Evolutionary conservation across 164 flowering plant species (phyloP), one percentile per base, ranked within the genome.

Genomic region (Chimonanthus salicifolius): DNA sequence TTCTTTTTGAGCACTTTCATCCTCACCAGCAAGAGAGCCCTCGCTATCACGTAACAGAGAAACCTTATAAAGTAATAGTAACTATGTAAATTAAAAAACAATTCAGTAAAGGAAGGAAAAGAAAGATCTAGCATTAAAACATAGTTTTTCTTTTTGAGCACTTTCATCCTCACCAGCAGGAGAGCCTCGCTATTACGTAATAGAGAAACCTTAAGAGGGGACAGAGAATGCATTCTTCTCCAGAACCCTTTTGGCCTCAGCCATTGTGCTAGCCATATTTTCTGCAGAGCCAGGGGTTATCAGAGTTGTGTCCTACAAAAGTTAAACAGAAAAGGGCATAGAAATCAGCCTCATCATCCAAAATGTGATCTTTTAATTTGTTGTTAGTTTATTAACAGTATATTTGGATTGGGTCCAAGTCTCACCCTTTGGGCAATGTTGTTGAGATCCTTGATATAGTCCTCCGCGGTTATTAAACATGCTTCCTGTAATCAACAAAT

Each of bases 341-440:
- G 44, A 51, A 4, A 65, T 10, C 20, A 76, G 68, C 69, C 9
- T 54, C 9, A 54, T 16, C 0, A 13, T 54, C 60, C n/a, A 54
- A 10, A 54, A 20, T 20, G 0, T 20, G 21, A 20, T 20, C 21
- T 20, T 20, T 20, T 20, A 20, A 20, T 20, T 20, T 20, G 21
- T 20, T 20, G 0, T 20, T 20, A 20, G 21, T 20, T 33, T 58
- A 51, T 13, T 64, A 20, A 44, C 67, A 50, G 15, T 45, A 58
- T 47, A 7, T 3, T 43, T 13, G 4, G 60, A 16, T 13, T 7
- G 4, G n/a, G 13, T 54, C 15, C 60, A 9, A 54, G 33, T 13
- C 47, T 78, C 76, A 94, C 98, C 97, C 90, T 84, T 77, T 89
- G 87, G 47, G 99, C 99, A 66, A 93, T 82, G 16, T 83, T 85